Evolutionary conservation across 1,284 basidiomycete genomes (phyloP).

Genomic region (Neonothopanus nambi): DNA sequence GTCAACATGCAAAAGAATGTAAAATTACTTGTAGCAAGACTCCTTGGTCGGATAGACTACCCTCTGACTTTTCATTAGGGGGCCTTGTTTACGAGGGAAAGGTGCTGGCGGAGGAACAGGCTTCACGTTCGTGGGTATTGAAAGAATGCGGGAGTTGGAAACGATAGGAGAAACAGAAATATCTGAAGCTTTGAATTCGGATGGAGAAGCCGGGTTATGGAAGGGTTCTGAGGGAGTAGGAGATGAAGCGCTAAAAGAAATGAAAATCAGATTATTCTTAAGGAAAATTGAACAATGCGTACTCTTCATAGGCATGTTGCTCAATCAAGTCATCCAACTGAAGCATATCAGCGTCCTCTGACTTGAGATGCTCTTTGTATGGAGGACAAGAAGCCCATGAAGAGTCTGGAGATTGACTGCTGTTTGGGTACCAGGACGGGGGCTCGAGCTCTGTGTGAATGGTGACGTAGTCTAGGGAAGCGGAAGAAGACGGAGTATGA

Average conservation of each 20-base stretch:
- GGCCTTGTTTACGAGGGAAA: slow-evolving; percentile 53
- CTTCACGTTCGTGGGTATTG: slow-evolving; percentile 35
- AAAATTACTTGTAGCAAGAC: slow-evolving; percentile 68
- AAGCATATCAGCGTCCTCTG: slow-evolving; percentile 43
- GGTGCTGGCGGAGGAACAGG: slow-evolving; percentile 61
- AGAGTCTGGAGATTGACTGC: slow-evolving; percentile 34
- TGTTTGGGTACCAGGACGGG: slow-evolving; percentile 53
- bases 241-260: slow-evolving; percentile 19
- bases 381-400: slow-evolving; percentile 29
- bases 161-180: not conserved
- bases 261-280: slow-evolving; percentile 12
- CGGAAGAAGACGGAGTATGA: slow-evolving; percentile 48
- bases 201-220: slow-evolving; percentile 29
- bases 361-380: slow-evolving; percentile 34
- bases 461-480: slow-evolving; percentile 53
- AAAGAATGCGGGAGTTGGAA: slow-evolving; percentile 1
- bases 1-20: not conserved
- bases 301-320: slow-evolving; percentile 73
- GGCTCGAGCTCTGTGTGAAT: slow-evolving; percentile 45
- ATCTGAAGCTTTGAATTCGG: not conserved
- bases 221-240: slow-evolving; percentile 27
- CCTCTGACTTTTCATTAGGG: slow-evolving; percentile 47
- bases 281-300: slow-evolving; percentile 26
- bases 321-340: slow-evolving; percentile 71
- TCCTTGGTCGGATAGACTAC: slow-evolving; percentile 72